Evolutionary conservation across 2,329 filamentous ascomycete genomes (phyloP), one percentile per base, ranked within the genome.

Genomic region (Fusarium duplospermum): DNA sequence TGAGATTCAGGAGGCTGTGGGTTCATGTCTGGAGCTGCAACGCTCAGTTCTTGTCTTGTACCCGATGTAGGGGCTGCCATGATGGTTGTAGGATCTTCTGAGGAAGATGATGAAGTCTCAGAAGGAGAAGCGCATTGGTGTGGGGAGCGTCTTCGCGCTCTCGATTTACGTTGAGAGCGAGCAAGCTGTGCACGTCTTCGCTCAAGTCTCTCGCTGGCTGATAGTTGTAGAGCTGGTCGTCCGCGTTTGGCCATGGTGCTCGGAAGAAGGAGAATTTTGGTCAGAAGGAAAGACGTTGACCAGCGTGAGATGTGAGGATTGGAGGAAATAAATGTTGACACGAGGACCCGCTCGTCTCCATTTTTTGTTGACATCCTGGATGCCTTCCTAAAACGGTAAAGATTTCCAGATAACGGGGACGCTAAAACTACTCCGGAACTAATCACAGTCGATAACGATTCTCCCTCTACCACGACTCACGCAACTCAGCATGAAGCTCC

Each of bases 381-480:
- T 4, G 22, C 2, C 14, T 47, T 18, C 22, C 22, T 1, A 18
- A 6, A 47, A 24, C 2, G 8, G 42, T 4, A 47, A 27, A 0
- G 42, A 47, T 47, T 18, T 3, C 2, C 22, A 10, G 14, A 47
- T 27, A 27, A 10, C 42, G 42, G 42, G 42, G 42, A 18, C 22
- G 14, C 42, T 47, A 47, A 18, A 18, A 1, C 42, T 47, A 47
- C 42, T 47, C 42, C 42, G 42, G 13, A 27, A 27, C 42, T 47
- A 47, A 6, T 18, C 22, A 10, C 50, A 69, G 10, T 69, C 54
- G 16, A 73, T n/a, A 35, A 70, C 36, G 22, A 73, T 54, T 10
- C 24, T 73, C 8, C 59, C 71, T 16, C 64, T 74, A 9, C 71
- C 71, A 18, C 71, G 71, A 29, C 71, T 73, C 29, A 73, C 67